phyloP scores from a whole-genome alignment of 148 eudicot species.

The Vaccinium vitisidaea region DNA sequence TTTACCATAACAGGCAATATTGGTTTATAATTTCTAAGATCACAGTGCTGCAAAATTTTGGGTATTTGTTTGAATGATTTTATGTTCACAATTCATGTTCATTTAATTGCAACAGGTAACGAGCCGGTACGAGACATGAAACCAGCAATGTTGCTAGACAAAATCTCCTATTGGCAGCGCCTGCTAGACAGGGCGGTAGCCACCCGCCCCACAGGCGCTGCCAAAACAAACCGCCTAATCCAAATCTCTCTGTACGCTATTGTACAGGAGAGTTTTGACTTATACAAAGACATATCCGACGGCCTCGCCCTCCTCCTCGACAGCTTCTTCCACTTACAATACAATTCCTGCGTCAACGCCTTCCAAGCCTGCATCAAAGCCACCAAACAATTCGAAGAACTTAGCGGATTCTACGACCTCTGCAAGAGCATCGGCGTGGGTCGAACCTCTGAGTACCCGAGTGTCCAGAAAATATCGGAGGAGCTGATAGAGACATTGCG shows the following conservation, averaged over 20 bases:
- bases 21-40: background rate
- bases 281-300: conserved; percentile 68
- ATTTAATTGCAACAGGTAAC: background rate
- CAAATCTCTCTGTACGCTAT: conserved; percentile 57
- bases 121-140: conserved; percentile 67
- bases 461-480: conserved; percentile 52
- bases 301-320: conserved; percentile 64
- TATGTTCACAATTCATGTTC: background rate
- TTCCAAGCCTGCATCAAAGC: conserved; percentile 72
- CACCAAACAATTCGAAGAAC: conserved; percentile 65
- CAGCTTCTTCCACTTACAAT: conserved; percentile 71
- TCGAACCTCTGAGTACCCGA: conserved; percentile 63
- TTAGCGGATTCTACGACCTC: conserved; percentile 44
- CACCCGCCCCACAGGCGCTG: conserved; percentile 72
- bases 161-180: conserved; percentile 68
- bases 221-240: conserved; percentile 56
- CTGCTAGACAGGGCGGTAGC: conserved; percentile 79
- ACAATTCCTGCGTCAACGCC: conserved; percentile 51
- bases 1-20: too few relatives aligned
- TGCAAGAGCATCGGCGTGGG: conserved; percentile 70
- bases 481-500: conserved; percentile 61
- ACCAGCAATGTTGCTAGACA: conserved; percentile 69
- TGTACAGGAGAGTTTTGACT: conserved; percentile 76
- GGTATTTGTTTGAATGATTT: background rate
- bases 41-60: background rate